Conservation (phyloP, 352 stramenopile genomes). For the Phytopythium helicoides region DNA sequence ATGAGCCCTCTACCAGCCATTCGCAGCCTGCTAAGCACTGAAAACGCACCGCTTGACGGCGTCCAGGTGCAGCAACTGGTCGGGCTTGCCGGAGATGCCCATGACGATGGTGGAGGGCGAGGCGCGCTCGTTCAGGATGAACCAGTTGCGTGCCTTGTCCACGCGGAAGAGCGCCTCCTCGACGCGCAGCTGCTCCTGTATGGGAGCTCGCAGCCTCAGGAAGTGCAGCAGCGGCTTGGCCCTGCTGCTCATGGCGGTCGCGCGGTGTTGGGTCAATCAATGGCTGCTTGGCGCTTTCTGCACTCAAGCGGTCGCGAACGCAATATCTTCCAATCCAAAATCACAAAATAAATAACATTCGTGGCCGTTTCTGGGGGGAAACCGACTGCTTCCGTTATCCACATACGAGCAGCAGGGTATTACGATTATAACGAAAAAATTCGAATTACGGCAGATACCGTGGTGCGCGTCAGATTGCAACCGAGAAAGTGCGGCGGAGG, state of each 20-base stretch:
- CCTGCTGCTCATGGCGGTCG: constrained; percentile 8
- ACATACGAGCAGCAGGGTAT: too few relatives aligned
- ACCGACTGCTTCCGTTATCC: too few relatives aligned
- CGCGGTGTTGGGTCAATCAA: background rate
- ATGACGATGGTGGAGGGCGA: constrained; percentile 88
- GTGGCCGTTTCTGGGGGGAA: too few relatives aligned
- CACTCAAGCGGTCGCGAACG: too few relatives aligned
- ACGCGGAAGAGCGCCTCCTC: constrained; percentile 94
- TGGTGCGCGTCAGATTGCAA: background rate
- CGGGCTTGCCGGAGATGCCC: constrained; percentile 94
- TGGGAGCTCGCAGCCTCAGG: constrained; percentile 63
- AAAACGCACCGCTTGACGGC: constrained; percentile 72
- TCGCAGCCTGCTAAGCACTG: constrained; percentile 1
- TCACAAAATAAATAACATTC: too few relatives aligned
- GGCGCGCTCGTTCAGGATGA: constrained; percentile 76
- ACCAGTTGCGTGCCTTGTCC: constrained; percentile 79
- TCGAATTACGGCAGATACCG: too few relatives aligned
- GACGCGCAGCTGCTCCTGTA: constrained; percentile 85
- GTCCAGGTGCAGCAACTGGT: constrained; percentile 86
- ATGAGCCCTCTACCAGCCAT: background rate
- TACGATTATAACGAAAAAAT: too few relatives aligned
- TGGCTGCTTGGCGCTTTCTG: constrained; percentile 6
- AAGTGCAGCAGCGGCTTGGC: constrained; percentile 70
- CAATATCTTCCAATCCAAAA: too few relatives aligned
- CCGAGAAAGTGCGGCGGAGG: background rate